Evolutionary conservation across 768 basidiomycete species (phyloP).

Genomic region (Collybia sordida): DNA sequence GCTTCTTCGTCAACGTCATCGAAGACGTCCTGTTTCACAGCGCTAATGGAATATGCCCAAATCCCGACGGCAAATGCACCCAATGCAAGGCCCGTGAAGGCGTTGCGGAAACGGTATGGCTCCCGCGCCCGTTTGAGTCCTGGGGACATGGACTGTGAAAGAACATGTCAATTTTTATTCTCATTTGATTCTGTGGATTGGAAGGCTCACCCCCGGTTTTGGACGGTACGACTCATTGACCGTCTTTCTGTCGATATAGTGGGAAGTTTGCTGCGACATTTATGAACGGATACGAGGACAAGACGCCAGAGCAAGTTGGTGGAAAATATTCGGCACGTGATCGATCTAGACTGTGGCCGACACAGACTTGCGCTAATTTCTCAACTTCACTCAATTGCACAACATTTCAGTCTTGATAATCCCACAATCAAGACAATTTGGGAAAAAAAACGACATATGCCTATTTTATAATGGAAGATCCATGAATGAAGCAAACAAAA

Average conservation of each 20-base stretch:
- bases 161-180: not conserved
- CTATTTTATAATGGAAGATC: too few species aligned
- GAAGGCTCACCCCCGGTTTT: constrained; percentile 42
- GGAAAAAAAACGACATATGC: too few species aligned
- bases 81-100: constrained; percentile 71
- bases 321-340: too few species aligned
- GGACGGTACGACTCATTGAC: constrained; percentile 53
- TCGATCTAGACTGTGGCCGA: too few species aligned
- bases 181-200: not conserved
- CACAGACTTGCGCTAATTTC: too few species aligned
- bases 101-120: constrained; percentile 80
- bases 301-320: too few species aligned
- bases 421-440: too few species aligned
- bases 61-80: constrained; percentile 77
- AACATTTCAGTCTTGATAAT: too few species aligned
- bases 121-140: constrained; percentile 85
- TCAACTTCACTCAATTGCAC: too few species aligned
- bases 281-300: too few species aligned
- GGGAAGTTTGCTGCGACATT: constrained; percentile 13
- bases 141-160: constrained; percentile 73
- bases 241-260: constrained; percentile 44
- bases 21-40: constrained; percentile 93
- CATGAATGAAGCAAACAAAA: too few species aligned
- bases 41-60: constrained; percentile 91
- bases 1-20: constrained; percentile 84